A percentile compares a stretch with the other conserved stretches of the same genome.
Conservation (phyloP, 2,329 filamentous ascomycete genomes). For the Botryotinia narcissicola region DNA sequence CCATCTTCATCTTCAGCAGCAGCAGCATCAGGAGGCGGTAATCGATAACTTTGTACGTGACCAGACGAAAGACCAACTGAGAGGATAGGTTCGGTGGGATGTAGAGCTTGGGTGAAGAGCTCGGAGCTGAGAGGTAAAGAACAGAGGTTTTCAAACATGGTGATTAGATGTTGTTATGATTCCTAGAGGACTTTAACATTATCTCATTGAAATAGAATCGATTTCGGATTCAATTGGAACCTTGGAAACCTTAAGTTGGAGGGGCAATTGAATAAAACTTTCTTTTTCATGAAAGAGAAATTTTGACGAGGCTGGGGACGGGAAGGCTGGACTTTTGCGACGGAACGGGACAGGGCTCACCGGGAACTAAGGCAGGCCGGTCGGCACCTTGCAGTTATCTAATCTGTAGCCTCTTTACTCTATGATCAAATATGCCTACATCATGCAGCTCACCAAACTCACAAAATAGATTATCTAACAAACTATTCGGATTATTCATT, state of each 20-base stretch:
- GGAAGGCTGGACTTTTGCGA: slow-evolving; percentile 6
- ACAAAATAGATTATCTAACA: not conserved
- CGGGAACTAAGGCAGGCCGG: not conserved
- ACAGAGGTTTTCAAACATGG: slow-evolving; percentile 72
- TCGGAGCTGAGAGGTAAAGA: slow-evolving; percentile 82
- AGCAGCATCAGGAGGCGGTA: slow-evolving; percentile 55
- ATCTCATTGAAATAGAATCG: not conserved
- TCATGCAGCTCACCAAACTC: not conserved
- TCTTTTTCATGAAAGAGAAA: slow-evolving; percentile 5
- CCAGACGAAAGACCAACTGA: slow-evolving; percentile 82
- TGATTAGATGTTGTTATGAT: not conserved
- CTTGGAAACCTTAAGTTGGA: no score
- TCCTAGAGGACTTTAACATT: not conserved
- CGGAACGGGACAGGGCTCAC: not conserved
- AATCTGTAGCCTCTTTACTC: not conserved
- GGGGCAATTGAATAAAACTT: not conserved
- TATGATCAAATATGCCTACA: not conserved
- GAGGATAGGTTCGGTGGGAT: slow-evolving; percentile 79
- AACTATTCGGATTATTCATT: not conserved
- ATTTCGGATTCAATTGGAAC: not conserved
- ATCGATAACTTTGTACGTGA: slow-evolving; percentile 79
- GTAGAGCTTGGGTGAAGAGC: slow-evolving; percentile 83
- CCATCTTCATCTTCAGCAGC: slow-evolving; percentile 50
- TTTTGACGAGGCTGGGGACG: slow-evolving; percentile 16
- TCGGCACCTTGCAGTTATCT: not conserved